Conservation (phyloP, 164 flowering plant genomes). For the Chimonanthus praecox region DNA sequence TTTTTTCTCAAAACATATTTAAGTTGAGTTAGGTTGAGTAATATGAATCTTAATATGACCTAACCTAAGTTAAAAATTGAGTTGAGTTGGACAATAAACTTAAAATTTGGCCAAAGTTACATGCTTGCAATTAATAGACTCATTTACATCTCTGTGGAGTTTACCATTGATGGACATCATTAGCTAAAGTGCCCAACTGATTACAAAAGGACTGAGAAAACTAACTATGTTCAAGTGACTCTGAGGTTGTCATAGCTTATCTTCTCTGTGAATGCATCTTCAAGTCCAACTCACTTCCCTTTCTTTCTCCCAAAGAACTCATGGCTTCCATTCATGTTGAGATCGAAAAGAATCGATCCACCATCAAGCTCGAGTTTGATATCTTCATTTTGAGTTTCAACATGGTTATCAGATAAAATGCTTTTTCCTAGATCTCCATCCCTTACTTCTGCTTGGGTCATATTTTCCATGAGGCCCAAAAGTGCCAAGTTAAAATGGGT, state of each 20-base stretch:
- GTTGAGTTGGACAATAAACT: too few relatives aligned
- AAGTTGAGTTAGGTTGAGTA: too few relatives aligned
- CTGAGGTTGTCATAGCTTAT: neutral
- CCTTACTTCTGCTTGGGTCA: slow-evolving; percentile 13
- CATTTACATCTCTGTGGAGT: too few relatives aligned
- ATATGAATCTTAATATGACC: too few relatives aligned
- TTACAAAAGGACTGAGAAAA: too few relatives aligned
- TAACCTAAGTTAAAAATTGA: too few relatives aligned
- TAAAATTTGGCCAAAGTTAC: too few relatives aligned
- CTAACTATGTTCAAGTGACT: too few relatives aligned
- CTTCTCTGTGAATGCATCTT: slow-evolving; percentile 20
- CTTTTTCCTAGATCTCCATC: slow-evolving; percentile 14
- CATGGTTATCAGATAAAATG: slow-evolving; percentile 7
- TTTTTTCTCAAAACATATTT: too few relatives aligned
- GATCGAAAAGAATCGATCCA: slow-evolving; percentile 37
- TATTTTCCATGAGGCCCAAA: slow-evolving; percentile 40
- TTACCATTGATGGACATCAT: too few relatives aligned
- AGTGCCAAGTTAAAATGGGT: slow-evolving; percentile 57
- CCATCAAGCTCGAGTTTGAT: slow-evolving; percentile 29
- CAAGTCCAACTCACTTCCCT: slow-evolving; percentile 16
- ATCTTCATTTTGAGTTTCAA: slow-evolving; percentile 5
- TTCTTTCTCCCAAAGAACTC: slow-evolving; percentile 22
- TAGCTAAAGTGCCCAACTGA: too few relatives aligned
- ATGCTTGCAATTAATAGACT: too few relatives aligned
- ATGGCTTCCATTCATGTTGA: slow-evolving; percentile 39